Base-by-base conservation (phyloP, 2,329 filamentous ascomycete species). In the Ophiosphaerella herpotricha region DNA sequence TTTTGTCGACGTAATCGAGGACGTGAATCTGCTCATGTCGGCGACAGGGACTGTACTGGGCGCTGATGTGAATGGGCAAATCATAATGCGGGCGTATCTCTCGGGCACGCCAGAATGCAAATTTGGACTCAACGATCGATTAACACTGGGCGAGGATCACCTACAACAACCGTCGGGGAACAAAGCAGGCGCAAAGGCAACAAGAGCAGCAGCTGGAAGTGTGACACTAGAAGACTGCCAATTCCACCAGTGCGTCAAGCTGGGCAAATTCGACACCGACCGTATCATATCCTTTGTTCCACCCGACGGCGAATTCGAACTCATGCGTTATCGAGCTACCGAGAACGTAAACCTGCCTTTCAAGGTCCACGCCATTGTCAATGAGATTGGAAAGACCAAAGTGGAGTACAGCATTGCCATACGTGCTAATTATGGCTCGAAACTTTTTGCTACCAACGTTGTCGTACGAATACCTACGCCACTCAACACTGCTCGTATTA, bases 1-100 rank as follows among this genome's bases (percentile, higher is more conserved):
- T 29, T 99, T 99, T 69, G 94, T 99, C 62, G 94, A 99, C 75
- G 94, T 99, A 14, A 99, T 99, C 68, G 94, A 99, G 76, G 94
- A 99, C 70, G 93, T 99, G 67, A 99, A 99, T 75, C 83, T 99
- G 51, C 87, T 99, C 68, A 97, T 99, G 89, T 97, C 93, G n/a
- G 94, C 94, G 5, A 94, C 91, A 0, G 94, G 94, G 26, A 93
- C 92, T 18, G 91, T 99, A 24, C 83, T 99, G 11, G 89, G 94
- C 58, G 94, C 94, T 57, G 94, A 99, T 68, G 94, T 99, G 45
- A 96, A 91, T 43, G 94, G 94, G 43, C 92, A 97, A 72, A 99
- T 99, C 67, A 85, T 99, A 66, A 99, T 99, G 94, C 91, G 94
- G 65, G 94, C 94, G 53, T 99, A 99, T 71, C 86, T 99, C 23